Conservation (phyloP, 768 basidiomycete genomes). For the Myochromella boudieri region DNA sequence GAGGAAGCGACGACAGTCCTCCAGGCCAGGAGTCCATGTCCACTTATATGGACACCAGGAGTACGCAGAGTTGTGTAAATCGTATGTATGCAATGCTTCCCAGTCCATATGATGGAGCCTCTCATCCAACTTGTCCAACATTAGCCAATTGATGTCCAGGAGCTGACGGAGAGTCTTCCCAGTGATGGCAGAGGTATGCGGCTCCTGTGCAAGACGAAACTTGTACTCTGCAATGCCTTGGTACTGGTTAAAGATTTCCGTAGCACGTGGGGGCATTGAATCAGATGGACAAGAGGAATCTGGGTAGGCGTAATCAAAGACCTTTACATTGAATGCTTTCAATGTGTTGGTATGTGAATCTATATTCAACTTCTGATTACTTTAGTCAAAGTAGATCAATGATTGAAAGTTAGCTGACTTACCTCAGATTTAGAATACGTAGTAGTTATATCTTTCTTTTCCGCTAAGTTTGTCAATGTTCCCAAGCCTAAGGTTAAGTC, state of each 20-base stretch:
- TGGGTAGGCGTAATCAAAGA: constrained; percentile 39
- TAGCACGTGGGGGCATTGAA: constrained; percentile 14
- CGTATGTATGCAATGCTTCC: constrained; percentile 29
- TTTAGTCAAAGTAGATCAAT: too few relatives aligned
- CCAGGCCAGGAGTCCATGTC: constrained; percentile 9
- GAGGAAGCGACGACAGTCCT: constrained; percentile 12
- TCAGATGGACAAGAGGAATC: constrained; percentile 5
- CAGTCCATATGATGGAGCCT: constrained; percentile 34
- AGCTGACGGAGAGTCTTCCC: constrained; percentile 39
- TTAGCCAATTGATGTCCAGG: constrained; percentile 39
- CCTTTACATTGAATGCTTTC: constrained; percentile 33
- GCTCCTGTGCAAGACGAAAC: constrained; percentile 30
- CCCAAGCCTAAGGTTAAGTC: too few relatives aligned
- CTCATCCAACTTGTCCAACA: constrained; percentile 27
- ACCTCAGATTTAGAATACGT: too few relatives aligned
- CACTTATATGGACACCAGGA: constrained; percentile 18
- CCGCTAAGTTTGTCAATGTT: too few relatives aligned
- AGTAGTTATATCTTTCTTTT: too few relatives aligned
- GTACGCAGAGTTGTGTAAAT: constrained; percentile 15
- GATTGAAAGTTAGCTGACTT: too few relatives aligned
- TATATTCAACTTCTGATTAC: too few relatives aligned
- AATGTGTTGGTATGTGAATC: constrained; percentile 29
- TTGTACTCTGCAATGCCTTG: constrained; percentile 39
- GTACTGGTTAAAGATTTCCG: constrained; percentile 40
- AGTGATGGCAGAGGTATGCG: constrained; percentile 29